Base-by-base conservation (phyloP, 1,284 basidiomycete genomes). In the Cronartium quercuum region DNA sequence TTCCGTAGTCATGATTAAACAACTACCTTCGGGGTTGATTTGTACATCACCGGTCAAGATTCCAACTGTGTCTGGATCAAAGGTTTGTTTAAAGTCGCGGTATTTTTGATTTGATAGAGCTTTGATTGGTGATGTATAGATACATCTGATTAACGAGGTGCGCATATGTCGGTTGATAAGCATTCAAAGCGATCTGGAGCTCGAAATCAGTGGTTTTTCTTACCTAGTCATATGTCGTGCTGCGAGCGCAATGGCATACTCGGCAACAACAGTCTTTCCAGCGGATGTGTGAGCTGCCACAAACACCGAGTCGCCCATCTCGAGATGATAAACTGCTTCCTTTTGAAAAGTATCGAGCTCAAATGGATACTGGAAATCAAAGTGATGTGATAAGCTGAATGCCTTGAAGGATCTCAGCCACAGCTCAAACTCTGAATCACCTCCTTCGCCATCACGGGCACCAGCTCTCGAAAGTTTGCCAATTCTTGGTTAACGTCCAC, bases 71-170 rank as follows among this genome's bases (percentile, higher is more conserved):
- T 89, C 86, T 0, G 93, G 88, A 13, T 92, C 92, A 80, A 98
- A 99, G 0, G 93, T 94, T 80, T 91, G 90, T 82, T 98, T 98
- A 85, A 99, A 99, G 83, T 99, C 96, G 64, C 96, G 87, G 82
- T 96, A 98, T 82, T 99, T 99, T 80, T 98, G 96, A 82, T 99
- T 99, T 6, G 95, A 98, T 5, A 98, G 85, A 0, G 96, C 96
- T 81, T 99, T 99, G 83, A 99, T 99, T 0, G 96, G 96, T 1
- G 94, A 96, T 0, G 96, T 99, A 82, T 98, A 98, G 79, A 98
- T 98, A 4, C 95, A 94, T 76, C 94, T 94, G 78, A 29, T 18
- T n/a, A 15, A 29, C 51, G 13, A 67, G 70, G 38, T 12, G 38
- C 38, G 18, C 24, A 34, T 37, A 34, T 40, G 0, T 3, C 21